Base-by-base conservation (phyloP, 495 filamentous ascomycete species). In the Neurospora tetrasperma region DNA sequence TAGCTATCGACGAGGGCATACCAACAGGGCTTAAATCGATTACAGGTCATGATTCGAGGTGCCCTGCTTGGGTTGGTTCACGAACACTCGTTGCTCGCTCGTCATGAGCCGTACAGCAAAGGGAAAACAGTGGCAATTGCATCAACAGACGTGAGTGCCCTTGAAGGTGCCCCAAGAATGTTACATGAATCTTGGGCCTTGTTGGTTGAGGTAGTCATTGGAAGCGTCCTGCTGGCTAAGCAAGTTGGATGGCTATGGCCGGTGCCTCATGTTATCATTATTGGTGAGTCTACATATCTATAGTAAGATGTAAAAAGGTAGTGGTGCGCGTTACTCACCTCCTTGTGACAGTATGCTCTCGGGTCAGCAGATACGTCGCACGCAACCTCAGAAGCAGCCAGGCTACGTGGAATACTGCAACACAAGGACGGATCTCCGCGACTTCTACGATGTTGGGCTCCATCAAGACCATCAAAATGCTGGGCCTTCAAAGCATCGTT, bases 381-480 rank as follows among this genome's bases (percentile, higher is more conserved):
- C 83, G 80, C 10, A 80, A 86, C 73, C 78, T 86, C 1, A 82
- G 86, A 44, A 74, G 78, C 41, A 79, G 81, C 40, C 86, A 88
- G 72, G 84, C 79, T 12, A 73, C 77, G 27, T 90, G 86, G 86
- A 84, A 86, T 38, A 74, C 78, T 42, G 86, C 87, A 14, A 88
- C 87, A 11, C 82, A 88, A 71, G 81, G 78, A 70, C 85, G 88
- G 23, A 86, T 90, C 41, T 81, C 83, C 31, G 80, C 82, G 39
- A 89, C 86, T 8, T 83, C 81, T 7, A 75, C 83, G 0, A 86
- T 88, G 81, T 76, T 91, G 5, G 80, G 85, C 12, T 83, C 86
- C 0, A 88, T 90, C 75, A 90, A 90, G 73, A 80, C 82, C 16
- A 80, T 92, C 46, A 92, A 91, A 73, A 89, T 90, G 85, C 83